Conservation (phyloP, 1,284 basidiomycete genomes). For the Naganishia sp. region DNA sequence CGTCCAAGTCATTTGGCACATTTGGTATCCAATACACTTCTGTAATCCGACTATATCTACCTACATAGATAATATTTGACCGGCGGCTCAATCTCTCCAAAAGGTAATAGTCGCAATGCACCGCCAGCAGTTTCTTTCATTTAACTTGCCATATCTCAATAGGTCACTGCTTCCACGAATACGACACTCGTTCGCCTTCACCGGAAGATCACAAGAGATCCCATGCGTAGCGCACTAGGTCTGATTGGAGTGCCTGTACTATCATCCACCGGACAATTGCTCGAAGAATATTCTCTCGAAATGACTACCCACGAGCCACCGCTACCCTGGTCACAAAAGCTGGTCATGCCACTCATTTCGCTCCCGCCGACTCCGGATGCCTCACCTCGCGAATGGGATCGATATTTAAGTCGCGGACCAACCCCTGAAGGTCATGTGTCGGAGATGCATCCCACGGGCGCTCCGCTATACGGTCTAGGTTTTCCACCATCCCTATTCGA, state of each 20-base stretch:
- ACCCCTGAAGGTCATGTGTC: constrained; percentile 7
- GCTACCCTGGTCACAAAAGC: not conserved
- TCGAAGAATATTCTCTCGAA: not conserved
- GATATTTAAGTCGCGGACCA: not conserved
- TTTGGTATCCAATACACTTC: too few relatives aligned
- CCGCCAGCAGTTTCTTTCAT: too few relatives aligned
- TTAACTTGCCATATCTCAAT: too few relatives aligned
- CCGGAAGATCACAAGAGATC: too few relatives aligned
- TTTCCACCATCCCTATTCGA: constrained; percentile 10
- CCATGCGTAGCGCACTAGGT: constrained; percentile 10
- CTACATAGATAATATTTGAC: too few relatives aligned
- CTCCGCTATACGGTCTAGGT: constrained; percentile 17
- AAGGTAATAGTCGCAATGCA: too few relatives aligned
- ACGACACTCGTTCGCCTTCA: too few relatives aligned
- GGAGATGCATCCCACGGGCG: constrained; percentile 9
- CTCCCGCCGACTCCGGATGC: constrained; percentile 13
- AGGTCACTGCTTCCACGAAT: too few relatives aligned
- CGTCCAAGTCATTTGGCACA: too few relatives aligned
- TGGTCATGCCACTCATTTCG: not conserved
- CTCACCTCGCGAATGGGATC: constrained; percentile 7
- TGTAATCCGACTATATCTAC: too few relatives aligned
- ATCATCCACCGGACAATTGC: constrained; percentile 11
- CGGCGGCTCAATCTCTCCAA: too few relatives aligned
- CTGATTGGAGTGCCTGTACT: constrained; percentile 13
- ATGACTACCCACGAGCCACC: not conserved